Conservation (phyloP, 768 basidiomycete genomes). For the Lactarius sanguifluus region DNA sequence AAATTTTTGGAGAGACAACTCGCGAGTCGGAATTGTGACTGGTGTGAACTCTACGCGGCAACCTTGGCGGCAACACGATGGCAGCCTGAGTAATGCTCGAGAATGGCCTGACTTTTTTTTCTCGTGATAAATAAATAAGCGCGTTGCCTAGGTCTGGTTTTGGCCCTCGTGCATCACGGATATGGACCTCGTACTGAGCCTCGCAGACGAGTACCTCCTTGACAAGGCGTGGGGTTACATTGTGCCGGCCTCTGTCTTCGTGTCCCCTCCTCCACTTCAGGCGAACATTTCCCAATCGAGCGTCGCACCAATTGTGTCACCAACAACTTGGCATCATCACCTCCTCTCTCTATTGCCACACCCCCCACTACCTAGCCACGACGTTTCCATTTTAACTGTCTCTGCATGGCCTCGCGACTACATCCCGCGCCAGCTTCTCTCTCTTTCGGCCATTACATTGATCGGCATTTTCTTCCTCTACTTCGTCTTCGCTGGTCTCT, state of each 20-base stretch:
- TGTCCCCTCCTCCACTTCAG: conserved; percentile 21
- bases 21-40: too few species aligned
- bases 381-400: conserved; percentile 35
- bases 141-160: background rate
- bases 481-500: conserved; percentile 82
- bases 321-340: conserved; percentile 45
- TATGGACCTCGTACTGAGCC: conserved; percentile 84
- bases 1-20: too few species aligned
- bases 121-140: background rate
- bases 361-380: conserved; percentile 43
- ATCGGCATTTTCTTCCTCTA: conserved; percentile 85
- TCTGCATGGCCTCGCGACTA: conserved; percentile 89
- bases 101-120: conserved; percentile 8
- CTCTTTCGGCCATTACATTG: conserved; percentile 68
- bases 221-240: conserved; percentile 78
- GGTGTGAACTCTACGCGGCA: too few species aligned
- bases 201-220: conserved; percentile 69
- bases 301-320: conserved; percentile 18
- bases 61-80: too few species aligned
- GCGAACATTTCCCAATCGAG: conserved; percentile 26
- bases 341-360: conserved; percentile 57
- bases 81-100: too few species aligned
- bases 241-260: conserved; percentile 52
- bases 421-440: conserved; percentile 72
- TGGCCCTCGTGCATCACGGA: background rate